These are phyloP conservation scores for Lentithecium fluviatile DNA, from an alignment of 495 filamentous ascomycete genomes.

Conservation along the genomic window DNA sequence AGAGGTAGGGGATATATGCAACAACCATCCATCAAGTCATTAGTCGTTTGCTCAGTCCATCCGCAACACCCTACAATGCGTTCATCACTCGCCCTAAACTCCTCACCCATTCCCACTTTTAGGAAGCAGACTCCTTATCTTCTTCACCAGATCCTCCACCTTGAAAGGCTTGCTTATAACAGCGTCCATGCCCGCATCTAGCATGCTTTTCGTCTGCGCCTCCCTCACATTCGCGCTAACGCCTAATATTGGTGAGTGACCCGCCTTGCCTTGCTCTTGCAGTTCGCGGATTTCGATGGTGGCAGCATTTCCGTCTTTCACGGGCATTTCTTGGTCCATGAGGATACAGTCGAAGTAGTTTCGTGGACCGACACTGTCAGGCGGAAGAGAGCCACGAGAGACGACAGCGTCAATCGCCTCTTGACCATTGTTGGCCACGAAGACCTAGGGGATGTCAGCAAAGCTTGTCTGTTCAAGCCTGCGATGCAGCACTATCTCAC, in stretches of 20 bases:
- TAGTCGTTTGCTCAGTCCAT: too few species aligned
- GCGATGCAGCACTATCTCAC: too few species aligned
- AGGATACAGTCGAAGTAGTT: slow-evolving; percentile 34
- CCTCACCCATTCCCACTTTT: too few species aligned
- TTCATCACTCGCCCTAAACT: too few species aligned
- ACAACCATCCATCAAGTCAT: too few species aligned
- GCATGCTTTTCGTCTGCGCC: slow-evolving; percentile 27
- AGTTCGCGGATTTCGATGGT: slow-evolving; percentile 28
- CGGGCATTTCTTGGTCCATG: slow-evolving; percentile 38
- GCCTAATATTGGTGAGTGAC: slow-evolving; percentile 30
- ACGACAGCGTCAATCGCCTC: slow-evolving; percentile 33
- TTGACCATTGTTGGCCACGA: slow-evolving; percentile 33
- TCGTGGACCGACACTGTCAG: background rate
- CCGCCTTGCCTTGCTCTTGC: slow-evolving; percentile 18
- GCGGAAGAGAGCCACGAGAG: background rate
- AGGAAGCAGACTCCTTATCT: slow-evolving; percentile 17
- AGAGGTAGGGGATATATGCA: too few species aligned
- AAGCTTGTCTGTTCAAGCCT: too few species aligned
- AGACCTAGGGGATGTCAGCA: slow-evolving; percentile 4
- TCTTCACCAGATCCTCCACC: slow-evolving; percentile 33
- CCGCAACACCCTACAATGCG: too few species aligned
- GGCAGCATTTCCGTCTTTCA: slow-evolving; percentile 32
- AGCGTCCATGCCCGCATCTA: slow-evolving; percentile 33
- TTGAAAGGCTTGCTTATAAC: slow-evolving; percentile 36
- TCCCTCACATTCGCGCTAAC: slow-evolving; percentile 34